Conservation (phyloP, 352 stramenopile genomes). For the Phytophthora pinifolia region DNA sequence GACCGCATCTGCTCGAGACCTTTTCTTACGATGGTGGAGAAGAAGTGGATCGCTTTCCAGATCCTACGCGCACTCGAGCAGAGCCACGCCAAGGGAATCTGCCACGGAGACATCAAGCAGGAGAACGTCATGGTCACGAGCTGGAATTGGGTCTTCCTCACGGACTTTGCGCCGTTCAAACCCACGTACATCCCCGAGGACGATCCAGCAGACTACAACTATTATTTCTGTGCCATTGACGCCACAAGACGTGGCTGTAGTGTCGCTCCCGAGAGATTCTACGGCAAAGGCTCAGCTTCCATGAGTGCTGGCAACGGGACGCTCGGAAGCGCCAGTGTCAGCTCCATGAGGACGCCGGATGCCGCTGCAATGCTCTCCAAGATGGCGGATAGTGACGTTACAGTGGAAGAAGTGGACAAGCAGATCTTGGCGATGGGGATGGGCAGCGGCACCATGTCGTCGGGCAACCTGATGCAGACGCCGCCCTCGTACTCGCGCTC, state of each 20-base stretch:
- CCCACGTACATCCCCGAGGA: slow-evolving; percentile 95
- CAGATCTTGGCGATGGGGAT: slow-evolving; percentile 70
- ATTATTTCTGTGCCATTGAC: slow-evolving; percentile 91
- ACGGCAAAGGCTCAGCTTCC: slow-evolving; percentile 35
- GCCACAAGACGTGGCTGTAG: slow-evolving; percentile 92
- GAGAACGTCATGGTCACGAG: slow-evolving; percentile 99
- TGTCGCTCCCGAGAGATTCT: slow-evolving; percentile 92
- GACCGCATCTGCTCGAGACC: slow-evolving; percentile 96
- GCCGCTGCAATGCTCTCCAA: slow-evolving; percentile 62
- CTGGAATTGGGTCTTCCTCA: slow-evolving; percentile 97
- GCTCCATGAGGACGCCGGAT: slow-evolving; percentile 46
- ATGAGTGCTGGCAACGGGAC: slow-evolving; percentile 15
- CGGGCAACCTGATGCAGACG: slow-evolving; percentile 24
- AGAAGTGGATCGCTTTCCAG: slow-evolving; percentile 98
- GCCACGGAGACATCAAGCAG: slow-evolving; percentile 97
- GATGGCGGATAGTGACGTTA: slow-evolving; percentile 74
- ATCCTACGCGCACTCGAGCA: slow-evolving; percentile 94
- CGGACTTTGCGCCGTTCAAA: slow-evolving; percentile 96
- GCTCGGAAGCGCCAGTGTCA: slow-evolving; percentile 18
- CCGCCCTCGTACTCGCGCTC: slow-evolving; percentile 41
- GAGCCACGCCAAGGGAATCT: slow-evolving; percentile 91
- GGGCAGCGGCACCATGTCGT: slow-evolving; percentile 21
- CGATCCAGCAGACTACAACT: slow-evolving; percentile 96
- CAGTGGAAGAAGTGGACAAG: slow-evolving; percentile 71
- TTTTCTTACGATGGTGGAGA: slow-evolving; percentile 95